Evolutionary conservation across 73 alveolate genomes (phyloP), one percentile per base, ranked within the genome.

Genomic region (Paramecium sexaurelia): DNA sequence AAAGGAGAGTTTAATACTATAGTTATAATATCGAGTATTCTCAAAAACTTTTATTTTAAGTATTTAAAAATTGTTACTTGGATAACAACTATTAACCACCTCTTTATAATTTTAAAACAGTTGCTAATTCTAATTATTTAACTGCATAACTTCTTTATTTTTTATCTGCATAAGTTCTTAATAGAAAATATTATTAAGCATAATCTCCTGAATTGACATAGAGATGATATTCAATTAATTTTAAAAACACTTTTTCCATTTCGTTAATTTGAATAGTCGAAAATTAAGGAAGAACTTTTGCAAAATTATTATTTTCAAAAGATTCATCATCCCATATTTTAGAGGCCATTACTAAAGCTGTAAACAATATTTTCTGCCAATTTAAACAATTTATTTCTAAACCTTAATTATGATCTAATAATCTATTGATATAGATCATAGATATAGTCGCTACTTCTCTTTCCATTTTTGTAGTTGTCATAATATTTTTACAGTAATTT

Each of bases 241-340:
- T 97, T 69, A 99, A 93, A 91, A 99, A 99, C 55, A 97, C 94
- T 87, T 98, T 97, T 89, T 99, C 99, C 90, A 99, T 91, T 39
- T 98, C 93, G 89, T 98, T 98, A 22, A 99, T 97, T 86, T 99
- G 99, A 55, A 95, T 92, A 19, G 98, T 95, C 32, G 97, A 95
- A 90, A 96, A 97, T 43, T 96, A 97, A 15, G 99, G 97, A 93
- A 98, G 95, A 41, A 96, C 99, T 92, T 99, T 96, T 0, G 99
- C 98, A 94, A 98, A 99, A 85, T 99, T 99, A 24, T 95, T 94
- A 89, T 99, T 99, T 94, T 99, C 99, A 69, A 98, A 96, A 8
- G 99, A 98, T 87, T 98, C 99, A 93, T 99, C 99, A 87, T 99
- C 99, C 99, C 99, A 99, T 17, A 99, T 97, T 92, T 98, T 98